Conservation (phyloP, 73 alveolate genomes). For the Tetrahymena thermophila region DNA sequence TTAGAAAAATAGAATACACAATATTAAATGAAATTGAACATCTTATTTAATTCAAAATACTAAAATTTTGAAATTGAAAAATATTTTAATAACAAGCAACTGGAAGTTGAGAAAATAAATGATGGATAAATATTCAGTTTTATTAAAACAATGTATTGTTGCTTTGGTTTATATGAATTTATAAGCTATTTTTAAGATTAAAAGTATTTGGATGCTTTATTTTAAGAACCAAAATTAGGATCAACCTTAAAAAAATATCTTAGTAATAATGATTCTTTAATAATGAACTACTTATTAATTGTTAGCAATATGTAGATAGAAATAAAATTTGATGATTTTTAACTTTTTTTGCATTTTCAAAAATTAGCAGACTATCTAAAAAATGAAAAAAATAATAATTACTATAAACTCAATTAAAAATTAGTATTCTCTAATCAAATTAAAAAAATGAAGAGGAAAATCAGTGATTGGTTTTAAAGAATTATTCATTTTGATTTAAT, state of each 20-base stretch:
- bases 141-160: background rate
- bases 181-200: background rate
- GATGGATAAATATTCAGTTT: background rate
- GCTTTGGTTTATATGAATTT: background rate
- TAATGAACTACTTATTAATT: background rate
- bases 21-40: no score
- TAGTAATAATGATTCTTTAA: no score
- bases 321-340: background rate
- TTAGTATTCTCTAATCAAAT: background rate
- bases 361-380: background rate
- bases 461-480: background rate
- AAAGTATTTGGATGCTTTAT: no score
- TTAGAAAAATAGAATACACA: no score
- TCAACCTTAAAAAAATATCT: background rate
- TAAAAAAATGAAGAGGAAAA: background rate
- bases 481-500: no score
- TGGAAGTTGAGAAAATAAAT: no score
- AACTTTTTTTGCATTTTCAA: no score
- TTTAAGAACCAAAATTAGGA: background rate
- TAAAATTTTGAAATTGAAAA: no score
- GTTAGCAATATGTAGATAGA: background rate
- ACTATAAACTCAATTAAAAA: background rate
- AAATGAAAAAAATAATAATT: no score
- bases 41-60: no score
- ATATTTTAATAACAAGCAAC: background rate